These are phyloP conservation scores for Arxiozyma heterogenica DNA, from an alignment of 1,139 yeast species.

Conservation along the genomic window DNA sequence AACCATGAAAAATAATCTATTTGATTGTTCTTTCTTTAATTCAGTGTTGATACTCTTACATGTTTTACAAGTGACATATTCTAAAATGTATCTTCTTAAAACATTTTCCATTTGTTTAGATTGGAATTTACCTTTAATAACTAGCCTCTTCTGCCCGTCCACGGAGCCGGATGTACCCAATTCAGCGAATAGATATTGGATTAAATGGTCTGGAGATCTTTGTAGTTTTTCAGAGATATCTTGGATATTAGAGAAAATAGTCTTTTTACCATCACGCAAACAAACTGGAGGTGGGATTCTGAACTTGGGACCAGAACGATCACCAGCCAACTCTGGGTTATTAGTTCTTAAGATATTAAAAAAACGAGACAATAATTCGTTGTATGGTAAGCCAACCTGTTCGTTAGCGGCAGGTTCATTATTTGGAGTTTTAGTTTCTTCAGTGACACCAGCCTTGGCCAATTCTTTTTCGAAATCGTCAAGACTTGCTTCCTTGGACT, in stretches of 20 bases:
- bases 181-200: slow-evolving; percentile 94
- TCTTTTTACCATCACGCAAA: slow-evolving; percentile 97
- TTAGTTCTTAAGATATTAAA: slow-evolving; percentile 78
- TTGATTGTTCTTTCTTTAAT: slow-evolving; percentile 86
- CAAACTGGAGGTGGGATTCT: slow-evolving; percentile 97
- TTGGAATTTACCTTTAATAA: slow-evolving; percentile 95
- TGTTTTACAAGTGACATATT: slow-evolving; percentile 96
- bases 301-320: slow-evolving; percentile 83
- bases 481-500: slow-evolving; percentile 43
- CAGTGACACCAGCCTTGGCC: slow-evolving; percentile 79
- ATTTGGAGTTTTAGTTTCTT: slow-evolving; percentile 32
- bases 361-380: slow-evolving; percentile 70
- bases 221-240: slow-evolving; percentile 90
- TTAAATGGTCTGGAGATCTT: slow-evolving; percentile 94
- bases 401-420: slow-evolving; percentile 30
- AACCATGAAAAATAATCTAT: slow-evolving; percentile 93
- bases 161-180: slow-evolving; percentile 99
- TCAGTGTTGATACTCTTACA: slow-evolving; percentile 97
- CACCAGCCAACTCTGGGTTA: slow-evolving; percentile 98
- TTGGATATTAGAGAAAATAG: slow-evolving; percentile 91
- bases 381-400: slow-evolving; percentile 64
- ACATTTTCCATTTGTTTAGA: slow-evolving; percentile 97
- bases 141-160: slow-evolving; percentile 93
- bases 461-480: slow-evolving; percentile 84
- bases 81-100: slow-evolving; percentile 90